Evolutionary conservation across 257 asterid genomes (phyloP), one percentile per base, ranked within the genome.

Genomic region (Solanum sitiens): DNA sequence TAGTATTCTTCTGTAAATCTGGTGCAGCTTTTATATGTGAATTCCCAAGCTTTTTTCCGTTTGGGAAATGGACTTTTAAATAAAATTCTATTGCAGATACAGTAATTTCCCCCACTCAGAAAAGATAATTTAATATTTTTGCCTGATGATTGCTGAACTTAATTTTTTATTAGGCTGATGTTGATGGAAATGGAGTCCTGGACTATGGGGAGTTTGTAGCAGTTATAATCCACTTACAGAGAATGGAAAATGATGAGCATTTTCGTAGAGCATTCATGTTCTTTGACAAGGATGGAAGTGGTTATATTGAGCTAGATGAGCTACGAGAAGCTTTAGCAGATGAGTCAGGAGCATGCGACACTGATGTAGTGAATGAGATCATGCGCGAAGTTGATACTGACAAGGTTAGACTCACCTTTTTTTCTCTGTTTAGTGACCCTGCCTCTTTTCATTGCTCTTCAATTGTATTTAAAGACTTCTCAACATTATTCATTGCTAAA

Each of bases 161-260:
- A 74, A 47, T 88, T 86, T 85, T 39, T 47, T 0, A 32, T 87
- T 76, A 96, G 99, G 99, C 98, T 83, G 99, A 96, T 93, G 96
- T 94, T 72, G 98, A 96, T 91, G 98, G 98, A 75, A 95, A 95
- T 59, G 99, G 99, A 4, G 90, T 94, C 83, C 86, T 96, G 94
- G 98, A 96, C 91, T 96, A 93, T 68, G 98, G 99, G 39, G 99
- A 96, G 92, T 96, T 96, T 90, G 99, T 96, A 33, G 98, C 99
- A 53, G 99, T 96, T 59, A 94, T 97, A 63, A 94, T 96, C 89
- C 99, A 96, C 94, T 89, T 96, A 65, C 98, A 95, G 89, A 92
- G 93, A 87, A 94, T 96, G 94, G 98, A 95, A 92, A 96, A 94
- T 70, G 98, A 96, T 40, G 96, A 94, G 89, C 99, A 96, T 89